These are phyloP conservation scores for Vanilla planifolia DNA, from an alignment of 106 monocot species.

Conservation along the genomic window DNA sequence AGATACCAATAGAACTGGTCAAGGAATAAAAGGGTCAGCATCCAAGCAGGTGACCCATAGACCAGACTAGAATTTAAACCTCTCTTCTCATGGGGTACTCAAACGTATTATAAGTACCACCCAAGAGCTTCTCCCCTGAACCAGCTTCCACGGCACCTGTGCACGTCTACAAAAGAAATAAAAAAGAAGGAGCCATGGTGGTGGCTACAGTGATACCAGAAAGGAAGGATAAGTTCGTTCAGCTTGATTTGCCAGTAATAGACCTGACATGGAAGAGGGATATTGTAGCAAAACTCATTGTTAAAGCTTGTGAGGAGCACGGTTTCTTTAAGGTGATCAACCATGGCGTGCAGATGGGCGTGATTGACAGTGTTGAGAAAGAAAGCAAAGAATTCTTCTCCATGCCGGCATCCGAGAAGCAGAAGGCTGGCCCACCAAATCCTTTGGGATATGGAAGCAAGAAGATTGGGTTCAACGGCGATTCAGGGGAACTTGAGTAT, in stretches of 20 bases:
- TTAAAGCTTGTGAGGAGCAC: conserved; percentile 43
- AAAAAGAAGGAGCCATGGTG: too few relatives aligned
- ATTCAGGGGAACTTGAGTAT: conserved; percentile 71
- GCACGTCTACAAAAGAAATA: too few relatives aligned
- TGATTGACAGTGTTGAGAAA: conserved; percentile 31
- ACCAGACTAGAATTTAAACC: too few relatives aligned
- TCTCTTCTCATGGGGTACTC: too few relatives aligned
- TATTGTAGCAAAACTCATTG: conserved; percentile 16
- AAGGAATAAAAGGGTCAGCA: too few relatives aligned
- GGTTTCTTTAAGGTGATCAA: conserved; percentile 79
- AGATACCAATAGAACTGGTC: too few relatives aligned
- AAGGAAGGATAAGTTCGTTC: too few relatives aligned
- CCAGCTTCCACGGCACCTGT: too few relatives aligned
- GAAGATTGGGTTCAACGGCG: conserved; percentile 59
- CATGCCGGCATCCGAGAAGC: conserved; percentile 38
- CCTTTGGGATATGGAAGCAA: conserved; percentile 64
- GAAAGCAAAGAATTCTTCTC: conserved; percentile 40
- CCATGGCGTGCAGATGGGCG: conserved; percentile 34
- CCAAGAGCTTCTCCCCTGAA: too few relatives aligned
- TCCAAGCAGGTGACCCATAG: too few relatives aligned
- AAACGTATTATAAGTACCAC: too few relatives aligned
- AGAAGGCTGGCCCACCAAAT: conserved; percentile 42
- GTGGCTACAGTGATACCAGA: too few relatives aligned
- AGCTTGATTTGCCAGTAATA: conserved; percentile 21
- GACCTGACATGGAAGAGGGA: conserved; percentile 21